Base-by-base conservation (phyloP, 352 stramenopile species). In the Poterioochromonas sp. region DNA sequence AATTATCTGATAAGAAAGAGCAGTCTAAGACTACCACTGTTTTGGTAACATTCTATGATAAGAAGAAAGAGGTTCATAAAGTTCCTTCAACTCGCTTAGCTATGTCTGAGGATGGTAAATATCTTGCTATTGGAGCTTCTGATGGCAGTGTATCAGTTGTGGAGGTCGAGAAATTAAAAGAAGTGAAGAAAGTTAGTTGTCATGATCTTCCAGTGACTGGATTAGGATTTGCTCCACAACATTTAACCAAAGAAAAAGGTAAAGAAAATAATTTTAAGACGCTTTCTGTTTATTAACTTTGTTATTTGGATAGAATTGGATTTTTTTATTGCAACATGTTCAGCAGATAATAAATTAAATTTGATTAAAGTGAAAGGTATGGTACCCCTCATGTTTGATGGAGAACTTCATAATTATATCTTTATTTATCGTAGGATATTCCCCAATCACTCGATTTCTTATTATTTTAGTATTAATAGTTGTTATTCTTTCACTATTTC, bases 281-380 rank as follows among this genome's bases (percentile, higher is more conserved):
- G n/a, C n/a, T n/a, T n/a, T n/a, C n/a, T n/a, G n/a, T n/a, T n/a
- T n/a, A n/a, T n/a, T n/a, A n/a, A n/a, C n/a, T n/a, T n/a, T n/a
- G n/a, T n/a, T n/a, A n/a, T n/a, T n/a, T n/a, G n/a, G n/a, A n/a
- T n/a, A n/a, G n/a, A n/a, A n/a, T n/a, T n/a, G n/a, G n/a, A n/a
- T n/a, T n/a, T n/a, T n/a, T n/a, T n/a, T n/a, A 53, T 53, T 53
- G 44, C 58, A 18, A 40, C 58, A 15, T 68, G 58, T 68, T 68
- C 58, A 32, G 12, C 58, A 5, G 58, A 68, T 26, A 68, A 35
- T 18, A 68, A 68, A 58, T n/a, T n/a, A n/a, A n/a, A n/a, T n/a
- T n/a, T n/a, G n/a, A n/a, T n/a, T n/a, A n/a, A n/a, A n/a, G n/a
- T n/a, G n/a, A n/a, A n/a, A n/a, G n/a, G n/a, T n/a, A n/a, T n/a